These are phyloP conservation scores for Furcasterigmium furcatum DNA, from an alignment of 2,329 filamentous ascomycete genomes.

Conservation along the genomic window DNA sequence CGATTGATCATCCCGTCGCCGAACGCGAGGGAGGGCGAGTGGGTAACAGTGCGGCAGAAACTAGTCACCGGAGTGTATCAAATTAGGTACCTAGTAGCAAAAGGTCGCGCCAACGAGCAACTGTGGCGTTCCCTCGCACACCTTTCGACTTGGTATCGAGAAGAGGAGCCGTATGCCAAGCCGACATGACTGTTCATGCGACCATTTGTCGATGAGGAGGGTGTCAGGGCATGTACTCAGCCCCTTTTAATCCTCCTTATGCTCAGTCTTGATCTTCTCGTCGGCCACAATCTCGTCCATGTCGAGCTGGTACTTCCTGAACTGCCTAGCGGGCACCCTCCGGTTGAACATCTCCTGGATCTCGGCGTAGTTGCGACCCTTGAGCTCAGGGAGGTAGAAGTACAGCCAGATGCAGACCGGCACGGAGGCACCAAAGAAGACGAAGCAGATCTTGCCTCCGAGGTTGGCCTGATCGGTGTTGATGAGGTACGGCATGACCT, in stretches of 20 bases:
- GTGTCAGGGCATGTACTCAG: too few species aligned
- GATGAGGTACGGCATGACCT: constrained; percentile 25
- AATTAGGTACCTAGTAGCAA: too few species aligned
- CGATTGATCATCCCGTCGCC: too few species aligned
- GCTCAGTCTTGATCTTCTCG: constrained; percentile 6
- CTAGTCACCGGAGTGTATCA: too few species aligned
- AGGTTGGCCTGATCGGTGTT: constrained; percentile 24
- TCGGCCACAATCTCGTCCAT: constrained; percentile 2
- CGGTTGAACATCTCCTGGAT: constrained; percentile 11
- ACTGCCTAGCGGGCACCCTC: constrained; percentile 7
- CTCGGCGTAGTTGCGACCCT: constrained; percentile 13
- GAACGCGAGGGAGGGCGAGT: too few species aligned
- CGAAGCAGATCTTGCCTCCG: constrained; percentile 26
- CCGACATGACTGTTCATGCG: too few species aligned
- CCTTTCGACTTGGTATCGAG: too few species aligned
- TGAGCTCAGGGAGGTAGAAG: constrained; percentile 11
- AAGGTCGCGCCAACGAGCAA: too few species aligned
- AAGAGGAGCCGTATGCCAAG: too few species aligned
- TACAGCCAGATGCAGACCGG: constrained; percentile 18
- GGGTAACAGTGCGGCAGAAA: too few species aligned
- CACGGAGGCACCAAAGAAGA: constrained; percentile 23
- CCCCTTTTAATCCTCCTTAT: constrained; percentile 7
- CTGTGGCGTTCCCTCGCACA: too few species aligned
- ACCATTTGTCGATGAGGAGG: too few species aligned
- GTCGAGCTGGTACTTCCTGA: constrained; percentile 10